Evolutionary conservation across 1,284 basidiomycete species (phyloP).

Genomic region (Cutaneotrichosporon daszewskae): DNA sequence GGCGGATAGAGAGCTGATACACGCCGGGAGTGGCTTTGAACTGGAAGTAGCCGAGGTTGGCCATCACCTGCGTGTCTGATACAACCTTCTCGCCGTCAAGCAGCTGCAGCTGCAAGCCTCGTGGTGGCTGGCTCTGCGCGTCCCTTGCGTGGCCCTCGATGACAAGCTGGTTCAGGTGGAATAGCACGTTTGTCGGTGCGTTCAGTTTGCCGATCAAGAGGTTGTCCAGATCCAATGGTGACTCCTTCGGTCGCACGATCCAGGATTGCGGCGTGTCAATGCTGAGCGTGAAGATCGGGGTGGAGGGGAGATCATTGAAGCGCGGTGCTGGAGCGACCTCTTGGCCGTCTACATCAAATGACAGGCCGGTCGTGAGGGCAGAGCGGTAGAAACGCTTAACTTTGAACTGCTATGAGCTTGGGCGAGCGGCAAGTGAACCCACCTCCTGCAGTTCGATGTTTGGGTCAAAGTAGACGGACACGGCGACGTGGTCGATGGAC

Average conservation of each 20-base stretch:
- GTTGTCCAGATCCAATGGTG: constrained; percentile 91
- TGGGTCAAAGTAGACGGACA: constrained; percentile 74
- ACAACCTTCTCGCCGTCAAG: constrained; percentile 53
- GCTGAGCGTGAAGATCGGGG: constrained; percentile 79
- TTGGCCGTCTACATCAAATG: constrained; percentile 61
- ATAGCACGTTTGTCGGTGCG: constrained; percentile 63
- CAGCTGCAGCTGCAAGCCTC: constrained; percentile 79
- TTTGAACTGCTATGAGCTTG: constrained; percentile 59
- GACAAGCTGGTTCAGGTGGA: constrained; percentile 83
- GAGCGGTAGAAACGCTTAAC: constrained; percentile 92
- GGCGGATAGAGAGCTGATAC: constrained; percentile 73
- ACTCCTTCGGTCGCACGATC: constrained; percentile 83
- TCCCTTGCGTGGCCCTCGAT: constrained; percentile 92
- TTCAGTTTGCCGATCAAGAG: constrained; percentile 67
- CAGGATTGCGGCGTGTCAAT: constrained; percentile 86
- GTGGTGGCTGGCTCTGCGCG: constrained; percentile 59
- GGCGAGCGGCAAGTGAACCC: constrained; percentile 16
- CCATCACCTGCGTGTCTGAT: constrained; percentile 82
- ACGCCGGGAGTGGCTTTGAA: constrained; percentile 89
- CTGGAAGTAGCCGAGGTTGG: constrained; percentile 93
- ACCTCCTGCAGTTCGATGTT: constrained; percentile 59
- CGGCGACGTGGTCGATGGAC: constrained; percentile 52
- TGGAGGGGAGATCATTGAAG: constrained; percentile 52
- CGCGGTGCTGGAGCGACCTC: constrained; percentile 48
- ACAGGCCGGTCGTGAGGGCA: constrained; percentile 57